Percentiles rank a stretch among this genome's conserved stretches.
These are phyloP conservation scores for Exophiala viscosa DNA, from an alignment of 2,329 filamentous ascomycete genomes.

Conservation along the genomic window DNA sequence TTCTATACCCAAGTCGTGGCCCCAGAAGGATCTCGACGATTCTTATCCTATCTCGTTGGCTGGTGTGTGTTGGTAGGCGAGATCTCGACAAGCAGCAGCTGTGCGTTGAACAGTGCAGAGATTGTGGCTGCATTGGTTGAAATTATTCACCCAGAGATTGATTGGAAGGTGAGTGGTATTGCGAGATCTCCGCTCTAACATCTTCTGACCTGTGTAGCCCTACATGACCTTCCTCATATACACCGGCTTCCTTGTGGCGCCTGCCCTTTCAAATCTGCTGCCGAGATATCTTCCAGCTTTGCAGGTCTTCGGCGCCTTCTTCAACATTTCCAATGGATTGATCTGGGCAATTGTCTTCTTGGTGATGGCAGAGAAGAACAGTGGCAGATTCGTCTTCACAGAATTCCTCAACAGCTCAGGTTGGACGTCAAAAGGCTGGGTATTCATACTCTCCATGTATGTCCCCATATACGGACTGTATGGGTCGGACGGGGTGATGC, in stretches of 20 bases:
- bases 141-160: constrained; percentile 19
- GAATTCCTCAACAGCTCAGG: constrained; percentile 50
- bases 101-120: constrained; percentile 24
- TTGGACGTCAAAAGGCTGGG: constrained; percentile 50
- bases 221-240: constrained; percentile 26
- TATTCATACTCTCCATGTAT: constrained; percentile 59
- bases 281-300: constrained; percentile 20
- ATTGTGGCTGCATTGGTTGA: constrained; percentile 22
- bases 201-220: constrained; percentile 10
- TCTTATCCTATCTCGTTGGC: constrained; percentile 22
- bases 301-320: constrained; percentile 23
- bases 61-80: constrained; percentile 24
- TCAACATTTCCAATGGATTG: constrained; percentile 21
- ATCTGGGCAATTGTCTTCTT: constrained; percentile 24
- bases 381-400: constrained; percentile 49
- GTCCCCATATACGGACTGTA: constrained; percentile 65
- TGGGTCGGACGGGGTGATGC: constrained; percentile 61
- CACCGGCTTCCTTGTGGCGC: constrained; percentile 20
- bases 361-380: constrained; percentile 29
- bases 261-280: constrained; percentile 19
- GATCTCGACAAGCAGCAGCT: constrained; percentile 22
- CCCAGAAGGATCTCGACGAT: constrained; percentile 16
- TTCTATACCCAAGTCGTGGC: constrained; percentile 24
- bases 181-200: background rate
- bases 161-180: constrained; percentile 17